Percentiles rank a stretch among this genome's conserved stretches.
phyloP scores from a whole-genome alignment of 2,329 filamentous ascomycete genomes.

The Diaporthe sp. region DNA sequence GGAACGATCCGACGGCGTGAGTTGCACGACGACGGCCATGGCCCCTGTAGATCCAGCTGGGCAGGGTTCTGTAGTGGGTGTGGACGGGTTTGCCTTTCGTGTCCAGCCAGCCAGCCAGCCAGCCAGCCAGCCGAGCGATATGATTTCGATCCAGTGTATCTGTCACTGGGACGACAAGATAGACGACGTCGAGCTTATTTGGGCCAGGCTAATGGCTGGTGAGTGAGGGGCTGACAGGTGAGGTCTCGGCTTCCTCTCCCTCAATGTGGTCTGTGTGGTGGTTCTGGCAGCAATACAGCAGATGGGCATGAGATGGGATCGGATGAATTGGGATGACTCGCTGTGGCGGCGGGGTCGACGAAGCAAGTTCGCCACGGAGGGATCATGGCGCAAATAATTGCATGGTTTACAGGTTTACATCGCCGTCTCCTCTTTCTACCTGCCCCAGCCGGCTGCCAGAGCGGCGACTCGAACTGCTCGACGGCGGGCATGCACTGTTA shows the following conservation, averaged over 20 bases:
- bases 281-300: background rate
- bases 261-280: slow-evolving; percentile 1
- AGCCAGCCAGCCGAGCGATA: background rate
- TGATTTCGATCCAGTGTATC: background rate
- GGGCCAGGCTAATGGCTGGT: background rate
- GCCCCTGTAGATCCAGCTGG: background rate
- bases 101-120: background rate
- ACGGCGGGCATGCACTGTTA: background rate
- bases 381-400: slow-evolving; percentile 18
- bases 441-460: background rate
- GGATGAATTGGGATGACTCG: slow-evolving; percentile 20
- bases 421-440: background rate
- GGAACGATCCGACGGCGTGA: slow-evolving; percentile 23
- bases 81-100: background rate
- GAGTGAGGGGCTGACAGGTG: background rate
- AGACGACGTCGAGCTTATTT: background rate
- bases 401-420: background rate
- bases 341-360: slow-evolving; percentile 14
- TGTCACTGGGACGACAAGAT: background rate
- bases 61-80: background rate
- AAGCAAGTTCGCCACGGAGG: slow-evolving; percentile 12
- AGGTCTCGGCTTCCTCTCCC: background rate
- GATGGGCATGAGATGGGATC: slow-evolving; percentile 3
- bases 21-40: slow-evolving; percentile 23
- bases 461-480: background rate